Percentiles rank a stretch among this genome's conserved stretches.
phyloP scores from a whole-genome alignment of 352 stramenopile genomes.

The Globisporangium iwayamae region DNA sequence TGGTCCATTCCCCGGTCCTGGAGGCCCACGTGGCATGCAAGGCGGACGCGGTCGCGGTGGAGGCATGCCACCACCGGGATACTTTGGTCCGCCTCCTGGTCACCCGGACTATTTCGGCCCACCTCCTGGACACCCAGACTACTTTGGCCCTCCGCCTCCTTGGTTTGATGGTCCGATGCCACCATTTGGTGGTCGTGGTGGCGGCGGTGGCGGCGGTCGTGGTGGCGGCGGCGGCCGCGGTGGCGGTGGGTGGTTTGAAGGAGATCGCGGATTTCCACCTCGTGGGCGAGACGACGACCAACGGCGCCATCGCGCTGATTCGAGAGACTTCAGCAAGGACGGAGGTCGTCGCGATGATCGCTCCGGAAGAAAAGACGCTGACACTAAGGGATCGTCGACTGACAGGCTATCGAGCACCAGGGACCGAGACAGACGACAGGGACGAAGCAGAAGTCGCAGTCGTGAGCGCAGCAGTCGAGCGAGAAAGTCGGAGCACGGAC shows the following conservation, averaged over 20 bases:
- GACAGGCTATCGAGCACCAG: constrained; percentile 1
- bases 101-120: constrained; percentile 70
- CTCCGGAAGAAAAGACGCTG: constrained; percentile 20
- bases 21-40: constrained; percentile 28
- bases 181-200: constrained; percentile 42
- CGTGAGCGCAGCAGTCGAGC: constrained; percentile 26
- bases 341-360: constrained; percentile 16
- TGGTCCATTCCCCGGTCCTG: constrained; percentile 57
- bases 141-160: constrained; percentile 61
- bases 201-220: constrained; percentile 30
- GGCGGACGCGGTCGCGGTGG: constrained; percentile 45
- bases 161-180: constrained; percentile 68
- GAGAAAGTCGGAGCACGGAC: constrained; percentile 15
- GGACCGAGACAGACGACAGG: constrained; percentile 17
- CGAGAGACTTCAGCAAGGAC: constrained; percentile 35
- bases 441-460: constrained; percentile 39
- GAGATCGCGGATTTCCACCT: constrained; percentile 30
- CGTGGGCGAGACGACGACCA: constrained; percentile 41
- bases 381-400: constrained; percentile 17
- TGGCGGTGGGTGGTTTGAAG: constrained; percentile 42
- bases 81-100: constrained; percentile 56
- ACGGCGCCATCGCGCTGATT: constrained; percentile 40
- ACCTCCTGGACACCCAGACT: constrained; percentile 68
- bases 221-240: constrained; percentile 34
- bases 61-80: constrained; percentile 58